Evolutionary conservation across 1,284 basidiomycete genomes (phyloP).

Genomic region (Austroboletus novae-zelandiae): DNA sequence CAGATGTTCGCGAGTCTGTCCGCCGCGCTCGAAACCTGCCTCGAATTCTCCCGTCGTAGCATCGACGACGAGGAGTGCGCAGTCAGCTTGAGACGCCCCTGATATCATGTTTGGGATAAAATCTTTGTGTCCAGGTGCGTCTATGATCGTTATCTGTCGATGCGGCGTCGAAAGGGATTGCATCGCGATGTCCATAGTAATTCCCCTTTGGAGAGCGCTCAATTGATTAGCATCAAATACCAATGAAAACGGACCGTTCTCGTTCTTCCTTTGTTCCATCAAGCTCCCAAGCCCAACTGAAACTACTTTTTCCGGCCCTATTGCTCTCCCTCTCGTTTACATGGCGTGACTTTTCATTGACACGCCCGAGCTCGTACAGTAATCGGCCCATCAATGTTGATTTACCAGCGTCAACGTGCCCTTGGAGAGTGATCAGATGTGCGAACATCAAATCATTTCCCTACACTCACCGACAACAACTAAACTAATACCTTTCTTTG

Average conservation of each 20-base stretch:
- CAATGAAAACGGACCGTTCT: slow-evolving; percentile 62
- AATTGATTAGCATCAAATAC: slow-evolving; percentile 3
- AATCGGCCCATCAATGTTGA: slow-evolving; percentile 96
- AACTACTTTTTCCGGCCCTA: slow-evolving; percentile 91
- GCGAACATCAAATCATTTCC: slow-evolving; percentile 2
- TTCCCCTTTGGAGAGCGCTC: slow-evolving; percentile 58
- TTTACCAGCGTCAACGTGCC: slow-evolving; percentile 98
- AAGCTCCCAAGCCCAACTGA: slow-evolving; percentile 97
- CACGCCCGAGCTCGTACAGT: slow-evolving; percentile 85
- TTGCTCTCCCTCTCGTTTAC: slow-evolving; percentile 90
- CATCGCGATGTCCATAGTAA: slow-evolving; percentile 96
- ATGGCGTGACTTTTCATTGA: slow-evolving; percentile 82
- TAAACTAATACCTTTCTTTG: slow-evolving; percentile 77
- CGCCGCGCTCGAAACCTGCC: slow-evolving; percentile 90
- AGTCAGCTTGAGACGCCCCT: slow-evolving; percentile 95
- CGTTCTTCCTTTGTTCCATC: slow-evolving; percentile 94
- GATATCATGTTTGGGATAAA: slow-evolving; percentile 99
- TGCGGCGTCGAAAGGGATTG: slow-evolving; percentile 79
- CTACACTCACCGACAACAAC: slow-evolving; percentile 86
- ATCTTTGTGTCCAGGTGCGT: slow-evolving; percentile 96
- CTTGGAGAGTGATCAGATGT: slow-evolving; percentile 33
- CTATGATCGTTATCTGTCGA: slow-evolving; percentile 86
- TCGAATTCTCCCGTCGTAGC: slow-evolving; percentile 92
- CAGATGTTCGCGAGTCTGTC: slow-evolving; percentile 97
- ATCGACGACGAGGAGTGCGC: slow-evolving; percentile 94